These are phyloP conservation scores for Mallotus nudiflorus DNA, from an alignment of 345 rosid species.

Conservation along the genomic window DNA sequence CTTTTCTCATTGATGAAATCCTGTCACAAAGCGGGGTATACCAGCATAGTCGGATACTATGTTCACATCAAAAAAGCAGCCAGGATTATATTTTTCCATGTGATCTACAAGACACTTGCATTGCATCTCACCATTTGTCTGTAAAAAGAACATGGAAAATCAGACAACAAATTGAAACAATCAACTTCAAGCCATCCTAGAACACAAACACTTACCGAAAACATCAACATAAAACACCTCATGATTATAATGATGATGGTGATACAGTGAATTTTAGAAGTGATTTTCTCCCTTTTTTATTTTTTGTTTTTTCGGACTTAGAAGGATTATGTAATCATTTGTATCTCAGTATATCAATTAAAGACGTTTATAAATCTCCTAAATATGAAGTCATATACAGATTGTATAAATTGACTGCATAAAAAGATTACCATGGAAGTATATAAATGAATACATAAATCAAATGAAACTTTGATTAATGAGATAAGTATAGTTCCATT, in stretches of 20 bases:
- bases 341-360: background rate
- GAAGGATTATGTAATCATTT: background rate
- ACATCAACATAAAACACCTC: background rate
- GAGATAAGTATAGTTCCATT: background rate
- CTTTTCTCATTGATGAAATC: constrained; percentile 43
- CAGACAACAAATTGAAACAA: background rate
- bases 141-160: constrained; percentile 26
- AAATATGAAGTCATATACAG: background rate
- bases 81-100: constrained; percentile 36
- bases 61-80: constrained; percentile 50
- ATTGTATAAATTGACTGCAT: background rate
- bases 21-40: constrained; percentile 61
- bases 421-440: background rate
- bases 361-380: background rate
- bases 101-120: constrained; percentile 63
- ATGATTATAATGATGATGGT: background rate
- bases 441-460: background rate
- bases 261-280: background rate
- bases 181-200: background rate
- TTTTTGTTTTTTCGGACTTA: background rate
- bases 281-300: too few relatives aligned
- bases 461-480: background rate
- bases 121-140: constrained; percentile 86
- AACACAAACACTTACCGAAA: too few relatives aligned
- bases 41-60: constrained; percentile 73